Conservation (phyloP, 2,329 filamentous ascomycete species). For the Metarhizium brunneum region DNA sequence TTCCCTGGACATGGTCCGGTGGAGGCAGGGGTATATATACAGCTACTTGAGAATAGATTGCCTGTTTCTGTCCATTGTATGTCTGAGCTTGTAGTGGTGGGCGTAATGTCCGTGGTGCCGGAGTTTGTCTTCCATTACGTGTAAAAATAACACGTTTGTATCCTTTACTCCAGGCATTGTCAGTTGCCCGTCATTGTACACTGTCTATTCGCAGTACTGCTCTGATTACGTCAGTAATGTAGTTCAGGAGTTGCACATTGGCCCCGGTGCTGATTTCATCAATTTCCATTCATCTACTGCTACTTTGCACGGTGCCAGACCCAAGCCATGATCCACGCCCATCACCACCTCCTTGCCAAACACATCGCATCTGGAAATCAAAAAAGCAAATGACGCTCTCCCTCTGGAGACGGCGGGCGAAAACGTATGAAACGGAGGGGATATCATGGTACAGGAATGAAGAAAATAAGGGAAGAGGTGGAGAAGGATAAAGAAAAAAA, state of each 20-base stretch:
- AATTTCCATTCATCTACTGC: neutral
- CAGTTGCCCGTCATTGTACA: too few relatives aligned
- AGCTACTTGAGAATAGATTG: slow-evolving; percentile 5
- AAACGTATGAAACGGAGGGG: neutral
- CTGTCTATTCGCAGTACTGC: too few relatives aligned
- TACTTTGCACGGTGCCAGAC: neutral
- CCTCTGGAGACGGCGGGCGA: too few relatives aligned
- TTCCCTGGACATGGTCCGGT: neutral
- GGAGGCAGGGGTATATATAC: neutral
- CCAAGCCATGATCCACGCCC: neutral
- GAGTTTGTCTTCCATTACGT: neutral
- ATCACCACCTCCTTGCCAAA: neutral
- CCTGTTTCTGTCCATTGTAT: neutral
- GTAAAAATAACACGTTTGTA: too few relatives aligned
- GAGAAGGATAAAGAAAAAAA: neutral
- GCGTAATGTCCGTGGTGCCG: neutral
- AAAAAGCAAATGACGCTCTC: too few relatives aligned
- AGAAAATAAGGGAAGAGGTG: neutral
- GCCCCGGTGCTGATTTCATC: neutral
- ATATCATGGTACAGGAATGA: slow-evolving; percentile 10
- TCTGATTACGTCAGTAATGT: neutral
- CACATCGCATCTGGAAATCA: neutral
- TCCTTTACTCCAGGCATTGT: too few relatives aligned
- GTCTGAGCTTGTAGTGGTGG: neutral
- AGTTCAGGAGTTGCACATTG: neutral